Evolutionary conservation across 129 eudicot genomes (phyloP).

Genomic region (Lactuca saligna): DNA sequence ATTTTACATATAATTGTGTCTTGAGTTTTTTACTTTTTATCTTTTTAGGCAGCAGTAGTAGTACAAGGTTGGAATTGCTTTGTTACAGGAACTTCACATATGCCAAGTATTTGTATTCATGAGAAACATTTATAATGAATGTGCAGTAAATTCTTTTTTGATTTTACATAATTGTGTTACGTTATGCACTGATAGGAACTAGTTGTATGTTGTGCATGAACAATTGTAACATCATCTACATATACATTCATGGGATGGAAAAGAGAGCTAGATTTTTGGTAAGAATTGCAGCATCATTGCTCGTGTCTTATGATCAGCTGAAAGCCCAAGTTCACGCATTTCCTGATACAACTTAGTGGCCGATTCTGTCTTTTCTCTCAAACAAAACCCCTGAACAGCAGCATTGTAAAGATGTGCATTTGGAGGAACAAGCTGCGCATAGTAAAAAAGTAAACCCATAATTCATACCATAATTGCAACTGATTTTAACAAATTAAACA

Average conservation of each 20-base stretch:
- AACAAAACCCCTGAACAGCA: conserved; percentile 79
- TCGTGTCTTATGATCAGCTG: conserved; percentile 85
- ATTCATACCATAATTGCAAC: not conserved
- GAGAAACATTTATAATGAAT: conserved; percentile 47
- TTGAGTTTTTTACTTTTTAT: not conserved
- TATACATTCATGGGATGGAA: too few species aligned
- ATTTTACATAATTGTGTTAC: not conserved
- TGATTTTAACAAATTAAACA: conserved; percentile 6
- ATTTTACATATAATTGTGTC: conserved; percentile 21
- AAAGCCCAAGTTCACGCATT: conserved; percentile 65
- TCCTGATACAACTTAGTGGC: conserved; percentile 64
- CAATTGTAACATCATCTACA: too few species aligned
- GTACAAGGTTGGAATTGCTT: conserved; percentile 35
- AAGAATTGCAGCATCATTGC: conserved; percentile 85
- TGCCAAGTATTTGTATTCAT: conserved; percentile 45
- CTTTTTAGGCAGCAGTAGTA: conserved; percentile 17
- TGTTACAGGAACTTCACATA: conserved; percentile 37
- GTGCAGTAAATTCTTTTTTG: conserved; percentile 64
- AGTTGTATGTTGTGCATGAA: too few species aligned
- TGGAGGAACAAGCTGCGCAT: conserved; percentile 52
- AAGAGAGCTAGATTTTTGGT: conserved; percentile 23
- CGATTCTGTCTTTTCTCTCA: conserved; percentile 49
- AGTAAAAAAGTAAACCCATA: too few species aligned
- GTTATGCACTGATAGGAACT: too few species aligned
- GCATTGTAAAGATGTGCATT: conserved; percentile 76